These are phyloP conservation scores for Camelina hispida DNA, from an alignment of 345 rosid genomes.

Conservation along the genomic window DNA sequence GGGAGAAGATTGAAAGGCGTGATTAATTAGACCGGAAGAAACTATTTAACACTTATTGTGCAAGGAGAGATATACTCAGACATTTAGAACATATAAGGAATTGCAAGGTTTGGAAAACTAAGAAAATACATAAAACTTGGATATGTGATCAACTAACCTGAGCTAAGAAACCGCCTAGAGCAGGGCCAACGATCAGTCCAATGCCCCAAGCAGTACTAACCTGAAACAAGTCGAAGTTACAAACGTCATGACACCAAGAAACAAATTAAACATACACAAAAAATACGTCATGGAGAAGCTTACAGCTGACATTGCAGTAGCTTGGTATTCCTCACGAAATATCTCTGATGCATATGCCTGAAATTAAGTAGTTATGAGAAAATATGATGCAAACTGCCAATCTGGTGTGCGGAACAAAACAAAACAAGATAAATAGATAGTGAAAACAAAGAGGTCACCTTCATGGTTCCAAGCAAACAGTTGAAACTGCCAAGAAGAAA, in stretches of 20 bases:
- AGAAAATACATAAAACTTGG: slow-evolving; percentile 8
- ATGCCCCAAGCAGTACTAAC: slow-evolving; percentile 96
- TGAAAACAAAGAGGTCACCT: slow-evolving; percentile 51
- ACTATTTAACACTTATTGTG: no score
- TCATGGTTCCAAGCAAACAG: slow-evolving; percentile 89
- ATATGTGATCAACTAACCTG: slow-evolving; percentile 56
- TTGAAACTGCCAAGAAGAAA: slow-evolving; percentile 88
- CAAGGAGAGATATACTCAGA: background rate
- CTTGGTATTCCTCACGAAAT: slow-evolving; percentile 79
- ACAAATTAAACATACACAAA: background rate
- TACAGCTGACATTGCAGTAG: slow-evolving; percentile 86
- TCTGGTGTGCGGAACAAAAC: background rate
- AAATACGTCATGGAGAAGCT: slow-evolving; percentile 35
- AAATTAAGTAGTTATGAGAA: slow-evolving; percentile 16
- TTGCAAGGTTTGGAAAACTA: background rate
- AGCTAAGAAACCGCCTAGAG: slow-evolving; percentile 85
- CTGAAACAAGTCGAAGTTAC: slow-evolving; percentile 48
- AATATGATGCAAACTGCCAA: background rate
- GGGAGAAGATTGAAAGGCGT: slow-evolving; percentile 10
- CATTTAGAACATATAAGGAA: background rate
- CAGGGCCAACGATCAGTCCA: slow-evolving; percentile 93
- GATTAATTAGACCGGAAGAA: background rate
- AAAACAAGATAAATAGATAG: background rate
- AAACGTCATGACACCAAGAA: background rate
- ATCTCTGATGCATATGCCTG: slow-evolving; percentile 91